Evolutionary conservation across 345 rosid genomes (phyloP).

Genomic region (Citrus hindsii): DNA sequence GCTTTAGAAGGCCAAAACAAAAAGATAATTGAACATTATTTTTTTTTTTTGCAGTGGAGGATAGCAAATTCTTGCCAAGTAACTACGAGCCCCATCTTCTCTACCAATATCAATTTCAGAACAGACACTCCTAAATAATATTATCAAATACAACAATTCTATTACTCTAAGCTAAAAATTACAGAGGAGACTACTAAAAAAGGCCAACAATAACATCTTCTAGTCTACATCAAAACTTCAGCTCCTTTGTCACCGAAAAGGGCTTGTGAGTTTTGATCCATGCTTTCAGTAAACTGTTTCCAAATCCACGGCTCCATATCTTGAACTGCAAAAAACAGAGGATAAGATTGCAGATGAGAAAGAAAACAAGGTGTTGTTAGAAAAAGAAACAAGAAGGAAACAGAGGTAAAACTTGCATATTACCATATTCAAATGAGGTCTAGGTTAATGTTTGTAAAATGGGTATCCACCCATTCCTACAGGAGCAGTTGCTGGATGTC

Average conservation of each 20-base stretch:
- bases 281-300: not conserved
- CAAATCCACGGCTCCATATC: not conserved
- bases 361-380: not conserved
- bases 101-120: no score
- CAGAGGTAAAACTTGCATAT: not conserved
- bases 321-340: conserved; percentile 1
- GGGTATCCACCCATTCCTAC: conserved; percentile 55
- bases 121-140: not conserved
- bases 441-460: conserved; percentile 30
- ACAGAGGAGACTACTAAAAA: not conserved
- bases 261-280: not conserved
- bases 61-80: not conserved
- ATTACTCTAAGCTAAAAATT: not conserved
- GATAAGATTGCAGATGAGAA: no score
- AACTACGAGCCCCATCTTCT: not conserved
- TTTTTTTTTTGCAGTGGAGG: no score
- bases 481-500: conserved; percentile 29
- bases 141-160: not conserved
- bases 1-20: no score
- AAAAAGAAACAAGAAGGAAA: not conserved
- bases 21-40: no score
- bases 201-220: not conserved
- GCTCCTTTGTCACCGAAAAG: not conserved
- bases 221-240: not conserved
- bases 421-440: not conserved